Evolutionary conservation across 805 yeast species (phyloP).

Genomic region (Spathaspora passalidarum): DNA sequence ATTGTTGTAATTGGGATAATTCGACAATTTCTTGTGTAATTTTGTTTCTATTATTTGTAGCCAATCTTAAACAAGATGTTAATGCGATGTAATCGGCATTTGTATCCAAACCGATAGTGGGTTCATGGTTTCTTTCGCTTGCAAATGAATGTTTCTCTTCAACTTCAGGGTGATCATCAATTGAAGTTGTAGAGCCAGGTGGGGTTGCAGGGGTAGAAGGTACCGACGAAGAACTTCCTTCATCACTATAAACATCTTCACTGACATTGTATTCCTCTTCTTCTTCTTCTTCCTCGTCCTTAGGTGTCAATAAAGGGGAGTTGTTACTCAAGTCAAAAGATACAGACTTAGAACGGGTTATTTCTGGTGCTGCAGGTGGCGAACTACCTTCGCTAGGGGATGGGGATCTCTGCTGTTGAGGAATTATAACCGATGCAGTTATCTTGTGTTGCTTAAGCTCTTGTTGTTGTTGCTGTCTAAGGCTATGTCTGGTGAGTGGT

Average conservation of each 20-base stretch:
- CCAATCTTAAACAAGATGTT: slow-evolving; percentile 28
- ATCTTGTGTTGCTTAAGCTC: slow-evolving; percentile 6
- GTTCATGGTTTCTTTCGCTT: not conserved
- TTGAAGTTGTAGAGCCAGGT: not conserved
- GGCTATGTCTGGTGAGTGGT: slow-evolving; percentile 3
- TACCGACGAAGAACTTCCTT: not conserved
- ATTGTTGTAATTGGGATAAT: slow-evolving; percentile 22
- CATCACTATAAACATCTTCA: not conserved
- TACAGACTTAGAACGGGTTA: slow-evolving; percentile 25
- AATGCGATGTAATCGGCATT: slow-evolving; percentile 39
- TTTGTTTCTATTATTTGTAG: slow-evolving; percentile 17
- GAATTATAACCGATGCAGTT: slow-evolving; percentile 6
- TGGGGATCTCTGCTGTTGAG: slow-evolving; percentile 24
- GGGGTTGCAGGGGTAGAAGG: slow-evolving; percentile 5
- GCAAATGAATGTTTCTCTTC: not conserved
- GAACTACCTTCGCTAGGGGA: slow-evolving; percentile 13
- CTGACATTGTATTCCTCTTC: slow-evolving; percentile 11
- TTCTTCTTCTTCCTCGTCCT: slow-evolving; percentile 38
- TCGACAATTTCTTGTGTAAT: slow-evolving; percentile 29
- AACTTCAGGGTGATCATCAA: slow-evolving; percentile 1
- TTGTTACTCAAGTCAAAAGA: slow-evolving; percentile 22
- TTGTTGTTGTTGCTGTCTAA: slow-evolving; percentile 4
- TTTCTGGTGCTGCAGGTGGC: slow-evolving; percentile 6
- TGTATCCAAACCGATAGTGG: not conserved
- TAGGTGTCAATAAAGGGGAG: slow-evolving; percentile 41